Percentiles rank a stretch among this genome's conserved stretches.
Conservation (phyloP, 1,284 basidiomycete species). For the Sphagnurus paluster region DNA sequence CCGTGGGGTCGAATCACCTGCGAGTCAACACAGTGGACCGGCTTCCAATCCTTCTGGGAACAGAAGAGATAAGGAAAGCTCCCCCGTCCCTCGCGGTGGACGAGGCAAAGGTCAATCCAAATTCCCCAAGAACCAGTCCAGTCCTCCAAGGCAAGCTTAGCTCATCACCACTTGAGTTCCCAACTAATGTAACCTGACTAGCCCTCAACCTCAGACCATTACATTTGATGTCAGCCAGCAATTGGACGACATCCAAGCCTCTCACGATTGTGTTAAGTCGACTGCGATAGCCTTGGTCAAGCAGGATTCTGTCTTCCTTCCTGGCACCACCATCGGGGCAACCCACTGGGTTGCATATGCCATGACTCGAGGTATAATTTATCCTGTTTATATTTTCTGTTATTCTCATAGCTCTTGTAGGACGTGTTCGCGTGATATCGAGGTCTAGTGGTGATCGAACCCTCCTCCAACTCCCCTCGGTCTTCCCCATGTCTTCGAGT, state of each 20-base stretch:
- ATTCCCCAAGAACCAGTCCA: conserved; percentile 48
- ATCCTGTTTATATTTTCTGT: not conserved
- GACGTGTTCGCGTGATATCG: conserved; percentile 82
- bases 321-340: conserved; percentile 81
- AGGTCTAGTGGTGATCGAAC: conserved; percentile 83
- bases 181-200: conserved; percentile 16
- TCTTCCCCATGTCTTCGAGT: conserved; percentile 60
- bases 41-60: conserved; percentile 24
- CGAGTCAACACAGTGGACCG: conserved; percentile 40
- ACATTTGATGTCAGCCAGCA: conserved; percentile 73
- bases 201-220: conserved; percentile 61
- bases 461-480: conserved; percentile 67
- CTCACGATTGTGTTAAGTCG: conserved; percentile 70
- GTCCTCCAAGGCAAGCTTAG: conserved; percentile 55
- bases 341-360: conserved; percentile 88
- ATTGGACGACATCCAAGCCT: conserved; percentile 71
- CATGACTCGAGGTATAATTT: conserved; percentile 74
- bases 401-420: conserved; percentile 29
- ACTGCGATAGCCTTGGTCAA: conserved; percentile 83
- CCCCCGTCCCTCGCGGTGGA: conserved; percentile 57
- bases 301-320: conserved; percentile 77
- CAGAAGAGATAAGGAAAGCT: conserved; percentile 67
- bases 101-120: conserved; percentile 45
- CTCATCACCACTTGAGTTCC: not conserved
- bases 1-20: conserved; percentile 45